Percentiles rank a stretch among this genome's conserved stretches.
phyloP scores from a whole-genome alignment of 2,329 filamentous ascomycete genomes.

The Alternaria postmessia region DNA sequence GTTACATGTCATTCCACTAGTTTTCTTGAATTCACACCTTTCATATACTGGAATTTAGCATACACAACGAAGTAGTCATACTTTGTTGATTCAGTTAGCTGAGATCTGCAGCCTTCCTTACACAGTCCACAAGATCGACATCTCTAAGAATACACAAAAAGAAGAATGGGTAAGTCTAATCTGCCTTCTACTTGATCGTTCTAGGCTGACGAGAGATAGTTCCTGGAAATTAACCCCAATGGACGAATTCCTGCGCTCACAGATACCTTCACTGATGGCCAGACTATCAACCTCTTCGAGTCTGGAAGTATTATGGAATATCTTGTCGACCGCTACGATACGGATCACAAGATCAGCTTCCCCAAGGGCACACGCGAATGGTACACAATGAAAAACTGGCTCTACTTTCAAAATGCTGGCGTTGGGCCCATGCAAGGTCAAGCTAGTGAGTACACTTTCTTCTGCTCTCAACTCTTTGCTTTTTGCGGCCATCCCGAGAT shows the following conservation, averaged over 20 bases:
- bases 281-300: conserved; percentile 80
- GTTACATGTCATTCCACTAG: neutral
- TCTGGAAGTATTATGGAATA: conserved; percentile 86
- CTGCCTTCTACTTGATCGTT: neutral
- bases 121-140: conserved; percentile 74
- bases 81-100: neutral
- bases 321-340: conserved; percentile 81
- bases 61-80: neutral
- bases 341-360: conserved; percentile 82
- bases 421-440: conserved; percentile 85
- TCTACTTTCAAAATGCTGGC: conserved; percentile 76
- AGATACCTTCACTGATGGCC: conserved; percentile 75
- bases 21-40: too few species aligned
- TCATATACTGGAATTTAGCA: neutral
- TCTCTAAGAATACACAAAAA: conserved; percentile 80
- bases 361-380: conserved; percentile 75
- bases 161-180: conserved; percentile 65
- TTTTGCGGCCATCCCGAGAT: neutral
- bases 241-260: conserved; percentile 89
- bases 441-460: conserved; percentile 53
- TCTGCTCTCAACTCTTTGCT: neutral
- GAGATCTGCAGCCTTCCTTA: conserved; percentile 68
- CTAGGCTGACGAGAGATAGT: conserved; percentile 55
- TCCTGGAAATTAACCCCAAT: conserved; percentile 90
- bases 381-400: conserved; percentile 80